Base-by-base conservation (phyloP, 164 flowering plant genomes). In the Taxillus chinensis region DNA sequence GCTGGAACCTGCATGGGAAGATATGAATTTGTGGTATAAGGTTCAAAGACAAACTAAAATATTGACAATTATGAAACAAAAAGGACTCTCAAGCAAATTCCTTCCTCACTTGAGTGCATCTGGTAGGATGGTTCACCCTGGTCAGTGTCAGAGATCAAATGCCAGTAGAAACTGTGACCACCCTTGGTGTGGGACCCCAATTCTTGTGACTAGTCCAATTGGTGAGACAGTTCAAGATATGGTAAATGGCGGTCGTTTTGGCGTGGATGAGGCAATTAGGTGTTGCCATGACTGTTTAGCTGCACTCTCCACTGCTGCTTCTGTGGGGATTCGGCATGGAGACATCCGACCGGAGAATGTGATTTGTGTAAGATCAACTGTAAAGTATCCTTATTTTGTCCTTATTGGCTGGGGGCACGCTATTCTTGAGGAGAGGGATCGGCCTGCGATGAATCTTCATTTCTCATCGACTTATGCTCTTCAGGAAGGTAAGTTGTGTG, bases 331-430 rank as follows among this genome's bases (percentile, higher is more conserved):
- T 61, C 81, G 87, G 46, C 98, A 92, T 64, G 92, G 98, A 49
- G 96, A 92, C 55, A 79, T 92, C 55, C 67, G 85, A 5, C 98
- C 96, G 0, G 92, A 86, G 68, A 89, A 89, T 59, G 73, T 87
- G 37, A 72, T 91, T 42, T 77, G 70, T 59, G 87, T 87, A 11
- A 81, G 72, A 37, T 70, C 80, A 41, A 82, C 79, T 53, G 67
- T 56, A 11, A 72, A 77, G 55, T 56, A 74, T 48, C 79, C 79
- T 11, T 82, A 78, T 67, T 89, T 73, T 74, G 86, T 89, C 43
- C 80, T 87, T n/a, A 68, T 86, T 56, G 87, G 89, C 7, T 92
- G 98, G 98, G 98, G 98, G 12, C 92, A 79, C 70, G 98, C 98
- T 4, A 71, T 92, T 60, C 75, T 89, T 62, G 98, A 92, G 71